Evolutionary conservation across 1,139 yeast genomes (phyloP).

Genomic region (Cylindricascospora bacillispora): DNA sequence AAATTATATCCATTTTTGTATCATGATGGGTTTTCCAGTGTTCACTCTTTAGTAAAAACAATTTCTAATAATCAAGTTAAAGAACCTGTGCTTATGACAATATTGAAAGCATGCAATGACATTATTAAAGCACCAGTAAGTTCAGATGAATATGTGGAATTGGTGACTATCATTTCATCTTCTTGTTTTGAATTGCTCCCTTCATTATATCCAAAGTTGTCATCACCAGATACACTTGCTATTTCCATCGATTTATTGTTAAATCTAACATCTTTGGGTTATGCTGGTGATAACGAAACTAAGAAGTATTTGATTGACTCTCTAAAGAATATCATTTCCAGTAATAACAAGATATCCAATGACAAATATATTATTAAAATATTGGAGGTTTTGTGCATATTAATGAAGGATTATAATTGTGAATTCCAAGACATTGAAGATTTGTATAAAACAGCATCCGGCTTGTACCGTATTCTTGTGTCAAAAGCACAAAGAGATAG

Average conservation of each 20-base stretch:
- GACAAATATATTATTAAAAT: constrained; percentile 45
- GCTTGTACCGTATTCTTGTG: constrained; percentile 42
- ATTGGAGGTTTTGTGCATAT: constrained; percentile 42
- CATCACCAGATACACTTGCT: constrained; percentile 39
- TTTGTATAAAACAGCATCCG: constrained; percentile 44
- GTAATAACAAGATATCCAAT: constrained; percentile 44
- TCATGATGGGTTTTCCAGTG: constrained; percentile 44
- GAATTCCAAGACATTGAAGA: constrained; percentile 40
- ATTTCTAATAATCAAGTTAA: constrained; percentile 47
- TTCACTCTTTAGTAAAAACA: constrained; percentile 42
- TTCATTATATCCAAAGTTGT: constrained; percentile 30
- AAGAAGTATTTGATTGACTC: constrained; percentile 45
- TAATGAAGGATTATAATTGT: constrained; percentile 43
- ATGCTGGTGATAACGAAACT: constrained; percentile 45
- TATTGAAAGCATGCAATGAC: constrained; percentile 45
- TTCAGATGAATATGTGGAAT: constrained; percentile 34
- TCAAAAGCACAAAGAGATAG: constrained; percentile 51
- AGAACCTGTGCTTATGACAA: constrained; percentile 46
- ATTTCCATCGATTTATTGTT: constrained; percentile 42
- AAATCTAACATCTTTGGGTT: constrained; percentile 46
- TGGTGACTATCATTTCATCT: constrained; percentile 46
- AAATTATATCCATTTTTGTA: constrained; percentile 41
- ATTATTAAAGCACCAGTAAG: constrained; percentile 32
- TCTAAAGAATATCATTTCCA: constrained; percentile 49
- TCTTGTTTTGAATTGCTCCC: constrained; percentile 42